Percentiles rank a stretch among this genome's conserved stretches.
phyloP scores from a whole-genome alignment of 306 rosid species.

The Pyrus betulifolia region DNA sequence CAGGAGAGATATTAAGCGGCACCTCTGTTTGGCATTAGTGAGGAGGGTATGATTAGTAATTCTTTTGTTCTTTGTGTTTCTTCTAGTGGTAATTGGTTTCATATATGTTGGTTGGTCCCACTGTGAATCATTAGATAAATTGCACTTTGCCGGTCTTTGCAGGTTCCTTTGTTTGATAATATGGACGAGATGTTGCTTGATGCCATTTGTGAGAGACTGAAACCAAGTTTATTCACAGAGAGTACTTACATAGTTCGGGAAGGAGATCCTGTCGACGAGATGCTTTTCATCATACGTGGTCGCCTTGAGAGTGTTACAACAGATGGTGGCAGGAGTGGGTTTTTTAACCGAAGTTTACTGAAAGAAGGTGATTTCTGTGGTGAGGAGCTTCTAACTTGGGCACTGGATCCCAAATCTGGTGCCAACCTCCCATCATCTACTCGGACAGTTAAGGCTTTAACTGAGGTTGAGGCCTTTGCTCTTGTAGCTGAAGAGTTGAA shows the following conservation, averaged over 20 bases:
- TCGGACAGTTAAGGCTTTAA: conserved; percentile 74
- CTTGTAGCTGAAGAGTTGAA: conserved; percentile 83
- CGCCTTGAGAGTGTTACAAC: conserved; percentile 98
- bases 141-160: conserved; percentile 23
- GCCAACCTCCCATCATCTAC: conserved; percentile 91
- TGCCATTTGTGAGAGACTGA: conserved; percentile 94
- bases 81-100: not conserved
- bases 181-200: conserved; percentile 98
- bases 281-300: conserved; percentile 96
- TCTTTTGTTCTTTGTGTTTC: not conserved
- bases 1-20: conserved; percentile 89
- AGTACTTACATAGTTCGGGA: conserved; percentile 80
- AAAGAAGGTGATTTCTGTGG: conserved; percentile 95
- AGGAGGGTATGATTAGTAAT: conserved; percentile 67
- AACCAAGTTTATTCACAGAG: conserved; percentile 83
- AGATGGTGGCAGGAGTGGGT: conserved; percentile 95
- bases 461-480: conserved; percentile 93
- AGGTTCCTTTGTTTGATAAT: conserved; percentile 92
- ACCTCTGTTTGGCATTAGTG: conserved; percentile 94
- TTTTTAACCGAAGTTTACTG: conserved; percentile 76
- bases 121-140: not conserved
- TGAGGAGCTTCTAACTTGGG: conserved; percentile 98
- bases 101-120: not conserved
- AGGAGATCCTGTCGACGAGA: conserved; percentile 98
- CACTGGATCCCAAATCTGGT: conserved; percentile 92